Evolutionary conservation across 1,284 basidiomycete genomes (phyloP).

Genomic region (Acaromyces ingoldii): DNA sequence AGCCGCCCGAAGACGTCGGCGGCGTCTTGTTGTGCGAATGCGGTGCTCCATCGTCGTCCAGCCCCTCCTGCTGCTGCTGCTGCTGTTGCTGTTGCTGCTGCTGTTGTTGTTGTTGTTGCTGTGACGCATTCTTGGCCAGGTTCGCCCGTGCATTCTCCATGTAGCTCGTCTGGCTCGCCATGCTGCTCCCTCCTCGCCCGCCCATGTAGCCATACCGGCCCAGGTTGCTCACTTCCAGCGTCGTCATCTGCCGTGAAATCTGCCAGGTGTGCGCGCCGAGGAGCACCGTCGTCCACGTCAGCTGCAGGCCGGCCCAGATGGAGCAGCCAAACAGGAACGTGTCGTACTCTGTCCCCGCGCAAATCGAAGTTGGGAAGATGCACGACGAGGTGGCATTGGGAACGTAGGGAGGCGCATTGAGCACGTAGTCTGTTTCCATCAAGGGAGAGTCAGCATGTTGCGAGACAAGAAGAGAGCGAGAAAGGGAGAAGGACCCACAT

Average conservation of each 20-base stretch:
- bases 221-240: conserved; percentile 89
- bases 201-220: conserved; percentile 97
- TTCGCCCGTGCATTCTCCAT: conserved; percentile 12
- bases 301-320: conserved; percentile 80
- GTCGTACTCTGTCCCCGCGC: conserved; percentile 60
- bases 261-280: conserved; percentile 84
- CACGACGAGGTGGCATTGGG: conserved; percentile 55
- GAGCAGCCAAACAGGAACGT: conserved; percentile 77
- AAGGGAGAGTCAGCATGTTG: background rate
- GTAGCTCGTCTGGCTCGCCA: conserved; percentile 9
- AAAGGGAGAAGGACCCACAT: conserved; percentile 32
- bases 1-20: conserved; percentile 11
- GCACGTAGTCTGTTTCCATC: conserved; percentile 1
- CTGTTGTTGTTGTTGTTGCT: conserved; percentile 11
- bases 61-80: too few species aligned
- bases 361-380: conserved; percentile 66
- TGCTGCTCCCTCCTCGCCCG: conserved; percentile 62
- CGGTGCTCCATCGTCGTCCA: too few species aligned
- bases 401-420: conserved; percentile 25
- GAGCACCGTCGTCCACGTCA: conserved; percentile 86
- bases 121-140: too few species aligned
- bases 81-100: conserved; percentile 12
- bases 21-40: conserved; percentile 8
- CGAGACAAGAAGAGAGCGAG: conserved; percentile 57
- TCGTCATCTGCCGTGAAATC: conserved; percentile 88